Evolutionary conservation across 169 alveolate species (phyloP).

Genomic region (Plasmodium gonderi): DNA sequence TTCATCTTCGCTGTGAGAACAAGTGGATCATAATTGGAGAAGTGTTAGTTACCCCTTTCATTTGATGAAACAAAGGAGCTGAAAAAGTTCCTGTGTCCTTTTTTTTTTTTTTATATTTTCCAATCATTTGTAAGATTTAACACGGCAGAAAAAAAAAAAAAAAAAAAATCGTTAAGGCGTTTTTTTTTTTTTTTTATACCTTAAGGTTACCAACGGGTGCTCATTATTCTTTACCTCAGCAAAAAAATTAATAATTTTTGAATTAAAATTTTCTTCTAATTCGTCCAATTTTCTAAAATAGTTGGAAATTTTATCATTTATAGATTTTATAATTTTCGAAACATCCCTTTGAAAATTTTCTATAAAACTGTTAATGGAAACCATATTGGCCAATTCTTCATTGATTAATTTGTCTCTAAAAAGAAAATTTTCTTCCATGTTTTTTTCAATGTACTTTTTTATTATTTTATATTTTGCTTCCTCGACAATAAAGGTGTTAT

Average conservation of each 20-base stretch:
- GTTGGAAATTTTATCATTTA: slow-evolving; percentile 35
- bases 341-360: slow-evolving; percentile 34
- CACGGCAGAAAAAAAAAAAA: not conserved
- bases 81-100: too few species aligned
- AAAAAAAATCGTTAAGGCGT: not conserved
- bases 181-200: not conserved
- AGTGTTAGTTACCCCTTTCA: too few species aligned
- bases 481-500: not conserved
- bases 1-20: slow-evolving; percentile 64
- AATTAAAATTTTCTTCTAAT: slow-evolving; percentile 31
- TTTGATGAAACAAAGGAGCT: too few species aligned
- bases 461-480: slow-evolving; percentile 9
- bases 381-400: slow-evolving; percentile 43
- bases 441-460: slow-evolving; percentile 44
- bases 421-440: slow-evolving; percentile 43
- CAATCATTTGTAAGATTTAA: too few species aligned
- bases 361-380: slow-evolving; percentile 33
- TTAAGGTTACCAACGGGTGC: slow-evolving; percentile 28
- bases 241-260: slow-evolving; percentile 49
- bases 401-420: slow-evolving; percentile 48
- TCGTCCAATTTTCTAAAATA: slow-evolving; percentile 61
- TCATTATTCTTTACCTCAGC: slow-evolving; percentile 67
- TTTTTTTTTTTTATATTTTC: too few species aligned
- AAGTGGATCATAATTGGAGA: too few species aligned
- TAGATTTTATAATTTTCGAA: slow-evolving; percentile 35